Evolutionary conservation across 2,329 filamentous ascomycete species (phyloP).

Genomic region (Colletotrichum sp.): DNA sequence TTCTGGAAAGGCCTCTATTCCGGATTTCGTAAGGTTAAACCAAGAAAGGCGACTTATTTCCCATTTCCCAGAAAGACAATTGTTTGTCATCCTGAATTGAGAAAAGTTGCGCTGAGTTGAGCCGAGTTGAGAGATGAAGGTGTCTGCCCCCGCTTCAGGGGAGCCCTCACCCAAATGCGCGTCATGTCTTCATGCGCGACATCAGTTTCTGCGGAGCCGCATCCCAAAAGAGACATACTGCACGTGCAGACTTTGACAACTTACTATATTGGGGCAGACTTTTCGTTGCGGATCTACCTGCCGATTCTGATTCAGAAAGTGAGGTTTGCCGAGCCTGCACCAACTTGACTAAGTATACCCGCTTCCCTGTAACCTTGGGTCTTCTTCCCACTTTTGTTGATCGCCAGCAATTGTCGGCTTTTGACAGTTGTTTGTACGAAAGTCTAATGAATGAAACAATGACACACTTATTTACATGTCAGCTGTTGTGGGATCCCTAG

Average conservation of each 20-base stretch:
- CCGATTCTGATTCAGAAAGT: not conserved
- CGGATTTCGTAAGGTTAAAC: not conserved
- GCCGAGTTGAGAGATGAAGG: not conserved
- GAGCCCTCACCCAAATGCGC: not conserved
- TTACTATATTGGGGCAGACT: not conserved
- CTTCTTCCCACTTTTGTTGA: not conserved
- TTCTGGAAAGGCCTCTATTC: not conserved
- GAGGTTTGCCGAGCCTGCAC: not conserved
- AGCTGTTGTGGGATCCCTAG: not conserved
- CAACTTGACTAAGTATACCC: not conserved
- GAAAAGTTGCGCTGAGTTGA: not conserved
- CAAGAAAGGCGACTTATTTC: not conserved
- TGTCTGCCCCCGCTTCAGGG: not conserved
- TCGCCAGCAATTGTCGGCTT: not conserved
- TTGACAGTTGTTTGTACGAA: not conserved
- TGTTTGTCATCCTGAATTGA: rapidly evolving
- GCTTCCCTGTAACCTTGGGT: not conserved
- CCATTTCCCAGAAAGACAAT: not conserved
- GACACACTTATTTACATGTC: not conserved
- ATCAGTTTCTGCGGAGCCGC: not conserved
- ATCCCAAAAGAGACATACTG: not conserved
- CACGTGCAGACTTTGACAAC: not conserved
- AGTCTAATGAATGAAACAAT: not conserved
- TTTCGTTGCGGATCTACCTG: not conserved
- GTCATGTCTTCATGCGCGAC: not conserved